Base-by-base conservation (phyloP, 2,329 filamentous ascomycete genomes). In the Neoascochyta sp. region DNA sequence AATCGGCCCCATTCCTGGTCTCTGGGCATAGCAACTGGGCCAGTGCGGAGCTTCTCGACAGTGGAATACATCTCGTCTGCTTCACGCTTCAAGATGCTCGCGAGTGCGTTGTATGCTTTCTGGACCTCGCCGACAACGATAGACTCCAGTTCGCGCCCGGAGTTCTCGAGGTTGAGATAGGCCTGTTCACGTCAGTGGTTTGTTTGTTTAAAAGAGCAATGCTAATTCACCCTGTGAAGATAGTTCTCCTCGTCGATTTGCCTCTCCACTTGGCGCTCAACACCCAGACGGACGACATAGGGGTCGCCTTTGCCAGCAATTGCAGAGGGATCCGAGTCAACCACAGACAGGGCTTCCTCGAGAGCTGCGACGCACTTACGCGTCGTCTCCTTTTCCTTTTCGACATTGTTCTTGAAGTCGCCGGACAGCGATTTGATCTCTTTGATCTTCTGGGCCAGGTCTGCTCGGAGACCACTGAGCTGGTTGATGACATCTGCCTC, bases 161-260 rank as follows among this genome's bases (percentile, higher is more conserved):
- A 96, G 46, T 79, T 86, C 62, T 98, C 92, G 9, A 98, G 74
- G 58, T 98, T 96, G 29, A 95, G 73, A 54, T 93, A 95, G 7
- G 92, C 92, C 84, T 94, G 35, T 7, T 1, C 0, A 7, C 17
- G 12, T 52, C 29, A 52, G 45, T 11, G 15, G 12, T 14, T 10
- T 31, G 52, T n/a, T 13, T 7, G 7, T 4, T 16, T 8, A 20
- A 13, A n/a, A n/a, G 16, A 9, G 3, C 4, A 7, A 59, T 3
- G 4, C 15, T 2, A 16, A 33, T 78, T 63, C 67, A 89, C 86
- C 66, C 89, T 78, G 58, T 96, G 92, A 11, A 98, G 68, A 54
- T 98, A 98, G 58, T 96, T 96, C 59, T 98, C 92, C 62, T 98
- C 92, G 47, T 95, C 86, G 33, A 98, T 80, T 64, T 96, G 92